These are phyloP conservation scores for Suillus alpinus DNA, from an alignment of 768 basidiomycete species.

Conservation along the genomic window DNA sequence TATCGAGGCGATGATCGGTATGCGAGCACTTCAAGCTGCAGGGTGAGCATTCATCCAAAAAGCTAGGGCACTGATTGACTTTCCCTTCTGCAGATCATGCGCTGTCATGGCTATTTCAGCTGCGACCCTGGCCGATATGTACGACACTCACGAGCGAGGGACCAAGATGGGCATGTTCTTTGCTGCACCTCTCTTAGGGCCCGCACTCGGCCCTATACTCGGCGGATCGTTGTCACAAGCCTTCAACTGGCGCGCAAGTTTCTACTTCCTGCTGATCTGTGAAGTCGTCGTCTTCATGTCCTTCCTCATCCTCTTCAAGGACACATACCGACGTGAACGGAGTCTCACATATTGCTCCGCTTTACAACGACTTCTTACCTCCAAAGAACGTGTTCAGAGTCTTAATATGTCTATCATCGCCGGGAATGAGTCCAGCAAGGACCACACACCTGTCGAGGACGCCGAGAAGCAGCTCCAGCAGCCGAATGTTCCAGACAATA, in stretches of 20 bases:
- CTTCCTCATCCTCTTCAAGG: slow-evolving; percentile 70
- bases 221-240: slow-evolving; percentile 66
- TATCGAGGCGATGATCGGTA: slow-evolving; percentile 58
- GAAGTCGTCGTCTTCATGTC: slow-evolving; percentile 49
- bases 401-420: slow-evolving; percentile 16
- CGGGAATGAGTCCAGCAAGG: slow-evolving; percentile 9
- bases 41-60: slow-evolving; percentile 40
- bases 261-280: slow-evolving; percentile 77
- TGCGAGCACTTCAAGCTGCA: slow-evolving; percentile 63
- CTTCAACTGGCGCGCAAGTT: slow-evolving; percentile 76
- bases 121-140: slow-evolving; percentile 77
- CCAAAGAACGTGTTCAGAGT: slow-evolving; percentile 17
- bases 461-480: slow-evolving; percentile 13
- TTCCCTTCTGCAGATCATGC: slow-evolving; percentile 43
- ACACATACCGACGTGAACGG: slow-evolving; percentile 81
- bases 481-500: slow-evolving; percentile 25
- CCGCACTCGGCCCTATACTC: slow-evolving; percentile 66
- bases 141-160: slow-evolving; percentile 70
- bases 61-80: slow-evolving; percentile 1
- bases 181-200: slow-evolving; percentile 74
- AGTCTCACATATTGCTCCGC: slow-evolving; percentile 77
- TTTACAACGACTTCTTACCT: slow-evolving; percentile 42
- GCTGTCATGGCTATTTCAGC: slow-evolving; percentile 72
- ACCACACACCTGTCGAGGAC: slow-evolving; percentile 13
- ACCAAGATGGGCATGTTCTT: slow-evolving; percentile 81